A percentile compares a stretch with the other conserved stretches of the same genome.
Conservation (phyloP, 1,284 basidiomycete species). For the Trametes versicolor region DNA sequence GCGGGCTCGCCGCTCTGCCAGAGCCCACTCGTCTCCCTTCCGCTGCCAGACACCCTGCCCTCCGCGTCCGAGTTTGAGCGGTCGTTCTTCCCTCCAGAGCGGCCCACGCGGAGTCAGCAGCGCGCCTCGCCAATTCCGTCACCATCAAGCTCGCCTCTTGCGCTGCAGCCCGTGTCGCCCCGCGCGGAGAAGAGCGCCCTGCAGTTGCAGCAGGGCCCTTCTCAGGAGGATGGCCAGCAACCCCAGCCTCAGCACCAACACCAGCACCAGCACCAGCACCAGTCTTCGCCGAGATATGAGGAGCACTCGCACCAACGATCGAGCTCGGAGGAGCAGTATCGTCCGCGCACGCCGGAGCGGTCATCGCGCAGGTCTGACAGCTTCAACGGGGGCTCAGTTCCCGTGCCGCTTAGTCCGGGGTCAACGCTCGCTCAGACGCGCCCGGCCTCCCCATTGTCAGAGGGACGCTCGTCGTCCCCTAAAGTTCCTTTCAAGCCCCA, state of each 20-base stretch:
- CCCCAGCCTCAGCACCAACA: neutral
- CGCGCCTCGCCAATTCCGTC: conserved; percentile 27
- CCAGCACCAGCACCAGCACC: neutral
- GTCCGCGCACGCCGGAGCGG: conserved; percentile 15
- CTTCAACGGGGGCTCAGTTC: conserved; percentile 22
- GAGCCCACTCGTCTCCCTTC: conserved; percentile 31
- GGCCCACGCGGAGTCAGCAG: conserved; percentile 22
- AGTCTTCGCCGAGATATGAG: neutral
- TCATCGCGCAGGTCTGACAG: conserved; percentile 17
- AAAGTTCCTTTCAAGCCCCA: conserved; percentile 19
- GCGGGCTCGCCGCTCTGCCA: conserved; percentile 28
- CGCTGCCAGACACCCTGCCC: conserved; percentile 30
- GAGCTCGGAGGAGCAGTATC: conserved; percentile 15
- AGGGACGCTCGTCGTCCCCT: conserved; percentile 24
- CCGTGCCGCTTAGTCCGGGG: conserved; percentile 31
- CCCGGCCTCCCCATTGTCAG: conserved; percentile 23
- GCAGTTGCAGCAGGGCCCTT: neutral
- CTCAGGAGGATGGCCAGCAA: neutral
- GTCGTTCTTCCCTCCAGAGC: conserved; percentile 27
- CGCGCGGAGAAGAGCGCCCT: conserved; percentile 4
- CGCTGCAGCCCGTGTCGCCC: conserved; percentile 24
- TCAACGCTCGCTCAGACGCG: conserved; percentile 35
- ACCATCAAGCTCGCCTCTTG: conserved; percentile 29
- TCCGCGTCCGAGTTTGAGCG: conserved; percentile 30
- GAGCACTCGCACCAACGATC: neutral